Evolutionary conservation across 805 yeast species (phyloP).

Genomic region (Yarrowia sp.): DNA sequence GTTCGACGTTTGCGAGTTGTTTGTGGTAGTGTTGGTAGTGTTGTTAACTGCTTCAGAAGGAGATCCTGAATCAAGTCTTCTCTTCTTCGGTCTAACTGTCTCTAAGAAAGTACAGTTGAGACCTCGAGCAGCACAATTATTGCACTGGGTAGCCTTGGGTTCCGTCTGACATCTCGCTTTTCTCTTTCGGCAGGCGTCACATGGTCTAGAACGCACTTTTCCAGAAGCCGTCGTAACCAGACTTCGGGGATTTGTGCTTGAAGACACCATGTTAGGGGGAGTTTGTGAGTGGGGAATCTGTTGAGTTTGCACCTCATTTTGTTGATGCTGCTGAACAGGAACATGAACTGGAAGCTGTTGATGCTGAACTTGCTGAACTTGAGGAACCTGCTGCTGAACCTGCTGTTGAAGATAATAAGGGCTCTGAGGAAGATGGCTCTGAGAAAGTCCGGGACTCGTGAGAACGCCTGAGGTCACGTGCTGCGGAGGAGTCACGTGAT

Average conservation of each 20-base stretch:
- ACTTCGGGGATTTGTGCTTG: background rate
- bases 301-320: background rate
- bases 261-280: background rate
- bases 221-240: slow-evolving; percentile 15
- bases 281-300: background rate
- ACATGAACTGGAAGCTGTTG: too few relatives aligned
- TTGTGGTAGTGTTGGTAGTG: too few relatives aligned
- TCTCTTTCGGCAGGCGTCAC: slow-evolving; percentile 81
- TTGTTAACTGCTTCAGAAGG: too few relatives aligned
- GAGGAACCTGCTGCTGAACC: too few relatives aligned
- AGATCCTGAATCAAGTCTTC: background rate
- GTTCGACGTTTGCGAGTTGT: too few relatives aligned
- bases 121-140: slow-evolving; percentile 72
- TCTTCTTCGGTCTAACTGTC: background rate
- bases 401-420: too few relatives aligned
- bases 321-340: too few relatives aligned
- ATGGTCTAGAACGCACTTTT: slow-evolving; percentile 48
- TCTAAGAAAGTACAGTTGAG: slow-evolving; percentile 62
- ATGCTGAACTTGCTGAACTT: too few relatives aligned
- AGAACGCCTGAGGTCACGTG: too few relatives aligned
- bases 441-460: too few relatives aligned
- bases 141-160: slow-evolving; percentile 54
- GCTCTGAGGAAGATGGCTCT: too few relatives aligned
- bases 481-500: too few relatives aligned
- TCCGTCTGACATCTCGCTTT: slow-evolving; percentile 76